Evolutionary conservation across 2,329 filamentous ascomycete genomes (phyloP), one percentile per base, ranked within the genome.

Genomic region (Alternaria infectoria): DNA sequence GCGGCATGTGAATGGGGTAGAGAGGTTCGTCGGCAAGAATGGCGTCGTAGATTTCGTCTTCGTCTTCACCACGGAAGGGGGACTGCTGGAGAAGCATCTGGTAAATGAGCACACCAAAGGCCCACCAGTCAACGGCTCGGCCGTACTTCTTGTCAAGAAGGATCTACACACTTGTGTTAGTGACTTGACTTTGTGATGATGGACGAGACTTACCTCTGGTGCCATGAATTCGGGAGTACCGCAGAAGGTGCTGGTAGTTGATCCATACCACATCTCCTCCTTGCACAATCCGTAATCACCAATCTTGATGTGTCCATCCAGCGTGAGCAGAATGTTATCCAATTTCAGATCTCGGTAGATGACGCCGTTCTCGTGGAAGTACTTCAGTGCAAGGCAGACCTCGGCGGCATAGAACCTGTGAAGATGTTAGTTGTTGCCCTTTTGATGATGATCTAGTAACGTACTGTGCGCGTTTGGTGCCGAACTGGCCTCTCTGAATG

Each of bases 201-300:
- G 10, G 10, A 49, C n/a, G 8, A n/a, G 7, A 63, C 77, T 65
- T 77, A 96, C 93, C 86, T 99, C 96, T 9, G 96, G 96, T 9
- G 96, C 96, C 96, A 99, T 99, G 71, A 99, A 99, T 79, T 99
- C 96, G 15, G 96, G 96, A n/a, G 96, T 99, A 81, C 96, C 96
- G 79, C 96, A 99, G 85, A 99, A 99, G 8, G 96, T 99, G 82
- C 94, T 95, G 0, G 96, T 99, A 3, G 92, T 97, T 59, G 92
- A 95, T 46, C 93, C 93, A 78, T 96, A 99, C 94, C 95, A 99
- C 96, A 99, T 99, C 74, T 99, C 94, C 79, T 99, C 96, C 82
- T 99, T 99, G 85, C 96, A 99, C 52, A 99, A 88, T 88, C 96
- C 96, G 79, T 97, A 99, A 86, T 99, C 96, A 57, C 88, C 96